Evolutionary conservation across 2,329 filamentous ascomycete genomes (phyloP).

Genomic region (Ophiocordyceps robertsii): DNA sequence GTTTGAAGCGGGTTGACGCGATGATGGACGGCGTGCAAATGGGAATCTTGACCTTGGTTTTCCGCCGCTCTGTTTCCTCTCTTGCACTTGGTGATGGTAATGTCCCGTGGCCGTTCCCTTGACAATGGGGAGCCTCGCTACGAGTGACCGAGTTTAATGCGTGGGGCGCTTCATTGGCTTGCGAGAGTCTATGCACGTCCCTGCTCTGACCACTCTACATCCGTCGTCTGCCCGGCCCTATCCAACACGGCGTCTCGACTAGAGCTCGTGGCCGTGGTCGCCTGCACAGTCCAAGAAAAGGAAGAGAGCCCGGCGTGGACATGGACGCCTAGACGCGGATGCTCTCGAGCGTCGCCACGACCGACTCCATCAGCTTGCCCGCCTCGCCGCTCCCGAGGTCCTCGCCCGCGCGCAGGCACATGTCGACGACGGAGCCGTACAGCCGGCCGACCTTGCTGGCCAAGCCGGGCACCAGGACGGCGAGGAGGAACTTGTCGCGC

Average conservation of each 20-base stretch:
- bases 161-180: too few relatives aligned
- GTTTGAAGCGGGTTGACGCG: not conserved
- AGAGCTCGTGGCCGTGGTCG: too few relatives aligned
- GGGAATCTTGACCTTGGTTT: not conserved
- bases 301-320: too few relatives aligned
- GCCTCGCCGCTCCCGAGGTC: constrained; percentile 23
- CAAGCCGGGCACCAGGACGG: constrained; percentile 25
- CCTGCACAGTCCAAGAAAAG: too few relatives aligned
- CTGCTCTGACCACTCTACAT: too few relatives aligned
- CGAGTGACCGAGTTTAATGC: too few relatives aligned
- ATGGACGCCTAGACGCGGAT: constrained; percentile 19
- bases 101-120: too few relatives aligned
- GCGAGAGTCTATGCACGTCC: too few relatives aligned
- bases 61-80: not conserved
- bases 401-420: constrained; percentile 23
- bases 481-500: constrained; percentile 26
- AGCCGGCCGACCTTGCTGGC: constrained; percentile 25
- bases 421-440: constrained; percentile 27
- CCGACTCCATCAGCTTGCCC: constrained; percentile 25
- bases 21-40: not conserved
- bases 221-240: too few relatives aligned
- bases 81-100: not conserved
- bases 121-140: too few relatives aligned
- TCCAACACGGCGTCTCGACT: too few relatives aligned
- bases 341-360: constrained; percentile 25